Conservation (phyloP, 2,329 filamentous ascomycete species). For the Madurella mycetomatis region DNA sequence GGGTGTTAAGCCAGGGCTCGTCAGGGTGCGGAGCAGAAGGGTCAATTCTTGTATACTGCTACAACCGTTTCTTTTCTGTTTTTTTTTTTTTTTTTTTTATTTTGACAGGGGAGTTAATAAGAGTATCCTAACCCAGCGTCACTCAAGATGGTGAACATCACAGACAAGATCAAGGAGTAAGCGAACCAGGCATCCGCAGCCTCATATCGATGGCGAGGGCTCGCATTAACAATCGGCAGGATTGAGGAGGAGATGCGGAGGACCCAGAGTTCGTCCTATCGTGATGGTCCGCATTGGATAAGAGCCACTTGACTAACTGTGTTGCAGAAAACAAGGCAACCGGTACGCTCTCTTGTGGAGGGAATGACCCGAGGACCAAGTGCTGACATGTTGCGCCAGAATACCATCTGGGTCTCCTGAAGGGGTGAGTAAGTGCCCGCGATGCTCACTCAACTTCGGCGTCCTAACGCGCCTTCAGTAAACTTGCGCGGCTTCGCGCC, state of each 20-base stretch:
- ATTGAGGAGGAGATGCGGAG: slow-evolving; percentile 99
- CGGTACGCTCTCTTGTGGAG: slow-evolving; percentile 54
- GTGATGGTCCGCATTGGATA: not conserved
- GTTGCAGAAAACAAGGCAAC: slow-evolving; percentile 93
- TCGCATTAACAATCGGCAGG: slow-evolving; percentile 47
- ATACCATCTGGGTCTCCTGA: slow-evolving; percentile 95
- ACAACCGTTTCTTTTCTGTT: slow-evolving; percentile 4
- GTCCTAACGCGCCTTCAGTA: slow-evolving; percentile 50
- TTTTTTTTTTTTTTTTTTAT: slow-evolving; percentile 7
- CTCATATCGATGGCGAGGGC: slow-evolving; percentile 5
- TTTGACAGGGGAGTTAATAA: slow-evolving; percentile 5
- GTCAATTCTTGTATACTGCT: not conserved
- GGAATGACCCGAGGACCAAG: not conserved
- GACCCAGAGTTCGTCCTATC: slow-evolving; percentile 76
- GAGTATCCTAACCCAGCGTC: slow-evolving; percentile 19
- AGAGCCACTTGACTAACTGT: slow-evolving; percentile 20
- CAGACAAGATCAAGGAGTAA: slow-evolving; percentile 99
- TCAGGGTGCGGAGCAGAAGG: not conserved
- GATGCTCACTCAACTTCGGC: not conserved
- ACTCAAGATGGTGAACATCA: slow-evolving; percentile 92
- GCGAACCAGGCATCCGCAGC: slow-evolving; percentile 29
- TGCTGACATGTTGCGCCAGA: slow-evolving; percentile 50
- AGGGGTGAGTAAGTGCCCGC: slow-evolving; percentile 65
- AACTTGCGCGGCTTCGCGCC: slow-evolving; percentile 89
- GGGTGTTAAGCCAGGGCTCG: slow-evolving; percentile 17